Conservation (phyloP, 768 basidiomycete genomes). For the Tulasnella sp. region DNA sequence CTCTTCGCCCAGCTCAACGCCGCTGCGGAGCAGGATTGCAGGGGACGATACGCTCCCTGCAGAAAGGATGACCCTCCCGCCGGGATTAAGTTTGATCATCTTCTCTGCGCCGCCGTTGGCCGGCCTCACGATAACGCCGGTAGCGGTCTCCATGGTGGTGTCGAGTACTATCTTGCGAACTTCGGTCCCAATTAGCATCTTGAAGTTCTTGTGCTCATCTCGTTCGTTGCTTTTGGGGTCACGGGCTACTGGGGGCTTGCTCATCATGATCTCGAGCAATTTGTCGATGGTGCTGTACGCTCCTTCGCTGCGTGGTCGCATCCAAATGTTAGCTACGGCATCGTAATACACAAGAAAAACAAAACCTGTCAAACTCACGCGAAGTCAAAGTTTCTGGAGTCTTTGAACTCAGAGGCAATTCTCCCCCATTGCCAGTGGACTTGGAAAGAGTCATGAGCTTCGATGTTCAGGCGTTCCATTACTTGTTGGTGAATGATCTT, state of each 20-base stretch:
- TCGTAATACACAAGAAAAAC: no score
- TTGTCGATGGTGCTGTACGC: conserved; percentile 15
- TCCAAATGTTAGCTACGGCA: conserved; percentile 15
- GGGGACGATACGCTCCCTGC: conserved; percentile 22
- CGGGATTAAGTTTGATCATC: not conserved
- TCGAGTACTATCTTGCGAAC: not conserved
- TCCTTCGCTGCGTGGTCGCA: conserved; percentile 21
- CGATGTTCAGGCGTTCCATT: conserved; percentile 16
- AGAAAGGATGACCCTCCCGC: conserved; percentile 15
- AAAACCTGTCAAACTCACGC: conserved; percentile 7
- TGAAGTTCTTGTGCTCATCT: conserved; percentile 19
- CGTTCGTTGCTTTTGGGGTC: not conserved
- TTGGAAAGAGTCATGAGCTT: not conserved
- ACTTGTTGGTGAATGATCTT: not conserved
- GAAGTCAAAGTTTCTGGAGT: conserved; percentile 24
- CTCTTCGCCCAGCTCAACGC: not conserved
- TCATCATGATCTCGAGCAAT: conserved; percentile 26
- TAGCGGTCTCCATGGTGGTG: not conserved
- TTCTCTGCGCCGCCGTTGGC: not conserved
- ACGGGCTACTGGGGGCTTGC: conserved; percentile 12
- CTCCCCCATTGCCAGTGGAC: conserved; percentile 25
- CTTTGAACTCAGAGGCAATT: conserved; percentile 25
- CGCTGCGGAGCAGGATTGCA: conserved; percentile 23
- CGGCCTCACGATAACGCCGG: conserved; percentile 6
- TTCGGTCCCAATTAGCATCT: conserved; percentile 21